Evolutionary conservation across 768 basidiomycete species (phyloP).

Genomic region (Suillus occidentalis): DNA sequence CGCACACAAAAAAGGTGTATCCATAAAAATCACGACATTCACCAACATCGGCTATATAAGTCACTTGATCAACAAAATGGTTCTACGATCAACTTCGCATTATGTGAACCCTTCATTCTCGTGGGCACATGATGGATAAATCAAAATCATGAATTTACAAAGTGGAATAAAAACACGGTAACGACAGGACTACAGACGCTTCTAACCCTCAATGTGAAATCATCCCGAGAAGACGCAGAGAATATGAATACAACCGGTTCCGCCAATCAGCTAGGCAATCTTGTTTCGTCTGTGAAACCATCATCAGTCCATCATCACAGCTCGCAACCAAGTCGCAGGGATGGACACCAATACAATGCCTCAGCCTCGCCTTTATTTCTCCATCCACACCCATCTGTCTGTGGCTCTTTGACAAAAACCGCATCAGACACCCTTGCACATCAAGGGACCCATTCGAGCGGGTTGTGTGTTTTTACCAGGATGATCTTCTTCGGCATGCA

Average conservation of each 20-base stretch:
- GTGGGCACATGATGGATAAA: neutral
- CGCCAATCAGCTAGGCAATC: neutral
- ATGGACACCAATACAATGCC: constrained; percentile 28
- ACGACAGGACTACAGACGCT: neutral
- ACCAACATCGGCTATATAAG: constrained; percentile 10
- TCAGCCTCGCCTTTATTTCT: constrained; percentile 92
- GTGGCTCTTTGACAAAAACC: constrained; percentile 26
- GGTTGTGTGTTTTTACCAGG: constrained; percentile 90
- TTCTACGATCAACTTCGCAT: neutral
- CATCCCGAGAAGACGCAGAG: neutral
- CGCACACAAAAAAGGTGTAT: constrained; percentile 9
- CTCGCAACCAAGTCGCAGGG: neutral
- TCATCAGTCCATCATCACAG: neutral
- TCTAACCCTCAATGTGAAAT: neutral
- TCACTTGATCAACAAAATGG: constrained; percentile 4
- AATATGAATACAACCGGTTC: neutral
- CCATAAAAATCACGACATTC: constrained; percentile 9
- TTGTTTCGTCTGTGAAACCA: neutral
- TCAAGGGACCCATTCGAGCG: constrained; percentile 41
- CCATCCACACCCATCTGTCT: constrained; percentile 66
- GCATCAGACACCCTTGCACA: constrained; percentile 28
- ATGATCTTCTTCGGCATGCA: constrained; percentile 67
- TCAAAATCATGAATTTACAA: neutral
- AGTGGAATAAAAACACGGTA: neutral
- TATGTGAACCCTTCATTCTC: neutral